A percentile compares a stretch with the other conserved stretches of the same genome.
Conservation (phyloP, 2,329 filamentous ascomycete genomes). For the Pseudogymnoascus sp. region DNA sequence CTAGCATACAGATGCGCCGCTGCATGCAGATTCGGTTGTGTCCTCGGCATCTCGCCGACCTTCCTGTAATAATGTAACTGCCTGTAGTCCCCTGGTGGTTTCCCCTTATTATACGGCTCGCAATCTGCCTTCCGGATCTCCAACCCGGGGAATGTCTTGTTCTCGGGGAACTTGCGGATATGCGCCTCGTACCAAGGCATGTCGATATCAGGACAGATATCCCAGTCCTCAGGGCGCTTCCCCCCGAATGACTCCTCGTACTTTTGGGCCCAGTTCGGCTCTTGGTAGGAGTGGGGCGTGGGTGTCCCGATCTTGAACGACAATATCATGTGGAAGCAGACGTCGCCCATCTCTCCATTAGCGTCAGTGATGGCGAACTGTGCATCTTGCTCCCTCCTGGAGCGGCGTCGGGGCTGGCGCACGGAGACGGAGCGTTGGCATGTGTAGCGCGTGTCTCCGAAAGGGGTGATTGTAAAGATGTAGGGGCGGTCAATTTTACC, state of each 20-base stretch:
- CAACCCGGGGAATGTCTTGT: conserved; percentile 25
- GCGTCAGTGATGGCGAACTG: conserved; percentile 7
- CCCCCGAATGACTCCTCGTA: conserved; percentile 13
- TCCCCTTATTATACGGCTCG: conserved; percentile 13
- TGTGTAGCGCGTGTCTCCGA: conserved; percentile 41
- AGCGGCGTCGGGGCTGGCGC: conserved; percentile 40
- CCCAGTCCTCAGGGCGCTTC: conserved; percentile 9
- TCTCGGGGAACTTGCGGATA: conserved; percentile 9
- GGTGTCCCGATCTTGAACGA: conserved; percentile 38
- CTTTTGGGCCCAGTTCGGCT: background rate
- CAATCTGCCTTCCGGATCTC: conserved; percentile 41
- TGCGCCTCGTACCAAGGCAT: conserved; percentile 16
- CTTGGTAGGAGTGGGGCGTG: conserved; percentile 13
- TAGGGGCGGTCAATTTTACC: conserved; percentile 43
- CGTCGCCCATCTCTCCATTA: conserved; percentile 29
- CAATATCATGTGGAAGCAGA: conserved; percentile 43
- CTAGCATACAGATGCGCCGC: conserved; percentile 50
- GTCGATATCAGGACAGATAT: conserved; percentile 14
- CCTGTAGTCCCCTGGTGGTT: conserved; percentile 13
- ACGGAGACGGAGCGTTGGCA: conserved; percentile 42
- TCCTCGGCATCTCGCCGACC: conserved; percentile 32
- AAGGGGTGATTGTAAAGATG: conserved; percentile 40
- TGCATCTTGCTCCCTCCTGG: conserved; percentile 21
- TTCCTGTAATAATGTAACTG: conserved; percentile 12
- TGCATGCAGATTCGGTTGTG: conserved; percentile 44